These are phyloP conservation scores for Fraxinus excelsior DNA, from an alignment of 257 asterid species.

Conservation along the genomic window DNA sequence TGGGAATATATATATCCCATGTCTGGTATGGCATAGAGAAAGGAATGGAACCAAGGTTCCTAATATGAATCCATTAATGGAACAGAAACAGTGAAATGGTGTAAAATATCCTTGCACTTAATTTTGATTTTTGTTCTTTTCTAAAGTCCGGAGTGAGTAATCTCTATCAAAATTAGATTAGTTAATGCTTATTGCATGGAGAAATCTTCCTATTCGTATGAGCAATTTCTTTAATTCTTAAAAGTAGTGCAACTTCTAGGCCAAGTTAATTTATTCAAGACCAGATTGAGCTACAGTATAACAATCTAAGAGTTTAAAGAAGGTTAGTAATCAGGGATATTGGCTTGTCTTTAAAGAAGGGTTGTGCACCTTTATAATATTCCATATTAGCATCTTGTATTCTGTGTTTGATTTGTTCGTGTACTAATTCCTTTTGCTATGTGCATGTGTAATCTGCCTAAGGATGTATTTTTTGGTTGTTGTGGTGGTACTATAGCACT, in stretches of 20 bases:
- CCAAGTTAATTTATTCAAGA: neutral
- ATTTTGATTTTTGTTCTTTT: neutral
- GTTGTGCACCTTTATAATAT: neutral
- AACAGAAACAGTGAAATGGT: neutral
- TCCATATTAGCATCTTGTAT: neutral
- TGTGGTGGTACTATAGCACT: constrained; percentile 2
- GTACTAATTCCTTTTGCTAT: neutral
- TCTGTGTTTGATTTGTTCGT: neutral
- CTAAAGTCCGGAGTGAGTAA: neutral
- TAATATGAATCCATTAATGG: constrained; percentile 6
- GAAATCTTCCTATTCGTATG: neutral
- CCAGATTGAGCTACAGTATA: neutral
- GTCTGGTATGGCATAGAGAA: constrained; percentile 1
- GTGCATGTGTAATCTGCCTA: neutral
- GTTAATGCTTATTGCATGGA: neutral
- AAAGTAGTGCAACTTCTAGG: neutral
- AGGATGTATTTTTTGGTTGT: neutral
- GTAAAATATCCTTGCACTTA: neutral
- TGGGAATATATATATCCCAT: constrained; percentile 1
- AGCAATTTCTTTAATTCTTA: neutral
- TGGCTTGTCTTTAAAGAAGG: neutral
- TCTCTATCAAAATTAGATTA: neutral
- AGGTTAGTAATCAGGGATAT: neutral
- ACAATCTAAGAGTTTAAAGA: neutral
- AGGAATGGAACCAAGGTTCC: neutral